Evolutionary conservation across 2,329 filamentous ascomycete species (phyloP), one percentile per base, ranked within the genome.

Genomic region (Emericellopsis atlantica): DNA sequence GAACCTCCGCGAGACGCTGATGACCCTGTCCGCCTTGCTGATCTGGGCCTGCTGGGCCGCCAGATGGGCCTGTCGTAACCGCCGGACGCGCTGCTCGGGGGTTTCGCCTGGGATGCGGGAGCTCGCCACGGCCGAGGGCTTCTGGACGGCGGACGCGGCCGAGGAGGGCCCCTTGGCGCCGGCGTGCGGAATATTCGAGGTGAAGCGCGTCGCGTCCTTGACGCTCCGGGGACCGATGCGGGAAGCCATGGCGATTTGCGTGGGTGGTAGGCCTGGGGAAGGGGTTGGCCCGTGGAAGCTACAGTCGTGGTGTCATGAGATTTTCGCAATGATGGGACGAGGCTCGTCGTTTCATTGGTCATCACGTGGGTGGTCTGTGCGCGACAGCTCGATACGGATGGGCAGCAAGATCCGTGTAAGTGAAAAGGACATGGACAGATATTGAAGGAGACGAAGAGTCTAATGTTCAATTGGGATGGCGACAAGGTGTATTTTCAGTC

Each of bases 171-270:
- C 60, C 57, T 83, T 84, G 49, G 77, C 76, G 48, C 72, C 72
- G 51, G 82, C 84, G 62, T 87, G 83, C 40, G 65, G 64, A 44
- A 65, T 64, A 43, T 63, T 66, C 42, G 64, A 66, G 31, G 64
- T 67, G 57, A 67, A 92, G 56, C 84, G 80, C 53, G 85, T 92
- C 49, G 85, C 84, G 59, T 89, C 84, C 52, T 76, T 76, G 57
- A 84, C 79, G 63, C 77, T 84, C 56, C 82, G 80, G 45, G 81
- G 72, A 48, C 65, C 66, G 36, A 67, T 60, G 49, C 59, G 58
- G 29, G 61, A 60, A 43, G 60, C 58, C 64, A 67, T 68, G 15
- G 10, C 29, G 34, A 36, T 36, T 24, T n/a, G 35, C 9, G 22
- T 21, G 6, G 16, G 36, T 10, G 11, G 23, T 26, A 40, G 31